Evolutionary conservation across 805 yeast genomes (phyloP).

Genomic region (Schizosaccharomyces octosporus): DNA sequence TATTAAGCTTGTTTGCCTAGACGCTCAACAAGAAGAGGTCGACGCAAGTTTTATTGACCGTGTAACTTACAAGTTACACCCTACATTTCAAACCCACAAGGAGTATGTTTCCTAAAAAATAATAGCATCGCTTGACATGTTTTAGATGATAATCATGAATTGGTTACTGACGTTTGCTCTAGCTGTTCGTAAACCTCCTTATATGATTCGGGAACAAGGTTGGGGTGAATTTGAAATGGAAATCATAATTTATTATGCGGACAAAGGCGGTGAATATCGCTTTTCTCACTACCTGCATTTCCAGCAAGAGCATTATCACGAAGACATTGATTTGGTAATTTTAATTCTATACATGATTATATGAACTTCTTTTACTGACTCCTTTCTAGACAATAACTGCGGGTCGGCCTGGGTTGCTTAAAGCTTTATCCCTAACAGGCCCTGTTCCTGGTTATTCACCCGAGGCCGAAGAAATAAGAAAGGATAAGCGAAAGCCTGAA

Average conservation of each 20-base stretch:
- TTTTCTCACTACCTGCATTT: constrained; percentile 78
- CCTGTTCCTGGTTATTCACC: constrained; percentile 33
- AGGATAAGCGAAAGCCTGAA: constrained; percentile 18
- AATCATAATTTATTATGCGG: constrained; percentile 49
- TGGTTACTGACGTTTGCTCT: neutral
- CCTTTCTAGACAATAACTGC: constrained; percentile 34
- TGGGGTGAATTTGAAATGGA: constrained; percentile 96
- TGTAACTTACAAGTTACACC: constrained; percentile 82
- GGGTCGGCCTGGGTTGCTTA: constrained; percentile 45
- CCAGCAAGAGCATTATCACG: constrained; percentile 44
- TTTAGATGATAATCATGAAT: neutral
- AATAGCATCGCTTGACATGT: neutral
- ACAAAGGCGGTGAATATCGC: constrained; percentile 71
- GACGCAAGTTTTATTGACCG: constrained; percentile 78
- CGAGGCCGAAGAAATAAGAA: constrained; percentile 7
- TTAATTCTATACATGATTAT: neutral
- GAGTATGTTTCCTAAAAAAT: constrained; percentile 6
- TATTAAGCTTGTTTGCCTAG: constrained; percentile 48
- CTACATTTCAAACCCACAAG: constrained; percentile 81
- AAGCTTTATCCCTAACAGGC: constrained; percentile 58
- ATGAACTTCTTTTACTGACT: neutral
- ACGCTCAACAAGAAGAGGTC: constrained; percentile 54
- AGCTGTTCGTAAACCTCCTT: constrained; percentile 58
- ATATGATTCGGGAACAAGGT: constrained; percentile 72
- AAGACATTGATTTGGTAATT: constrained; percentile 39